phyloP scores from a whole-genome alignment of 345 rosid species.

The Eucalyptus curtisii region DNA sequence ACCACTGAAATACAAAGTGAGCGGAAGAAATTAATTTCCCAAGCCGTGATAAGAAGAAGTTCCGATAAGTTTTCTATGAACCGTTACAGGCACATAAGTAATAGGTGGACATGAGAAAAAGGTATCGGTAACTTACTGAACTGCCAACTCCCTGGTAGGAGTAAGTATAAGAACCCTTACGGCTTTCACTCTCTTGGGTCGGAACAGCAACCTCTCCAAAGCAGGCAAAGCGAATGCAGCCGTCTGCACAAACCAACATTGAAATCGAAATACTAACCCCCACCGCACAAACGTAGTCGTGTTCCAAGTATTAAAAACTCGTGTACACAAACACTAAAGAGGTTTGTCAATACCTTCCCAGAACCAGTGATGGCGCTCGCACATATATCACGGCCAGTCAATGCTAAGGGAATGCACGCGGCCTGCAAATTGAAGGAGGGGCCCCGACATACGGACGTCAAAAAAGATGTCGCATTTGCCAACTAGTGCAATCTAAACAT shows the following conservation, averaged over 20 bases:
- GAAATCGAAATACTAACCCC: background rate
- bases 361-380: conserved; percentile 99
- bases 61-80: background rate
- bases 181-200: conserved; percentile 79
- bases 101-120: background rate
- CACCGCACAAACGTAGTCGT: background rate
- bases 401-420: conserved; percentile 81
- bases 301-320: background rate
- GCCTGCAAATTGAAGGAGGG: conserved; percentile 37
- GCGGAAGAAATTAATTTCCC: background rate
- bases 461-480: no score
- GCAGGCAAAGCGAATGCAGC: conserved; percentile 93
- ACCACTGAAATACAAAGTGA: background rate
- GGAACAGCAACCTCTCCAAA: conserved; percentile 76
- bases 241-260: conserved; percentile 33
- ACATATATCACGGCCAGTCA: conserved; percentile 91
- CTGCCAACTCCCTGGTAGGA: conserved; percentile 90
- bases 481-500: background rate
- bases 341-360: conserved; percentile 52
- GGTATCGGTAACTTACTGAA: conserved; percentile 52
- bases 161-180: conserved; percentile 89
- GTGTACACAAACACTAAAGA: background rate
- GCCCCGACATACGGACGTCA: background rate
- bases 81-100: background rate
- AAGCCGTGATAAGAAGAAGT: background rate